phyloP scores from a whole-genome alignment of 2,329 filamentous ascomycete genomes.

The Aspergillus fumigatiaffinis region DNA sequence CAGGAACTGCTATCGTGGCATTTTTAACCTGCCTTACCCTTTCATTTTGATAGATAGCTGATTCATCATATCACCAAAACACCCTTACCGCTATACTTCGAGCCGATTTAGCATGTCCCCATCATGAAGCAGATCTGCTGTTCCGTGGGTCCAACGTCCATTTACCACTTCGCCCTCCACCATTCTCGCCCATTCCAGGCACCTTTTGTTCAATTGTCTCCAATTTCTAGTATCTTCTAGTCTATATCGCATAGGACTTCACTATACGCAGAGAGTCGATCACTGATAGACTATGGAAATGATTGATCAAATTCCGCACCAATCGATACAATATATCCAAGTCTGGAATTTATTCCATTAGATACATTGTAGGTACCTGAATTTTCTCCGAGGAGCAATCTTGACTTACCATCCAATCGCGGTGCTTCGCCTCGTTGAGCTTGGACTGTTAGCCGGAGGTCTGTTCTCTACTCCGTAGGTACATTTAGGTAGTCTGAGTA shows the following conservation, averaged over 20 bases:
- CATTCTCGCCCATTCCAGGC: conserved; percentile 3
- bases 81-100: neutral
- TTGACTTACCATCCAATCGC: neutral
- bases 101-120: neutral
- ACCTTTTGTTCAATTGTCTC: neutral
- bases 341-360: neutral
- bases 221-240: neutral
- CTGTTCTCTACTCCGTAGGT: neutral
- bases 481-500: neutral
- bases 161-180: neutral
- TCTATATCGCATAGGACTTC: neutral
- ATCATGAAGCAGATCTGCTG: conserved; percentile 2
- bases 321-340: neutral
- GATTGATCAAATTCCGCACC: neutral
- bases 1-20: neutral
- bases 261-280: neutral
- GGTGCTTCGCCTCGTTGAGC: neutral
- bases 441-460: neutral
- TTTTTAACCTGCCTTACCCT: neutral
- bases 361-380: neutral
- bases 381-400: neutral
- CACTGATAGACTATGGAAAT: neutral
- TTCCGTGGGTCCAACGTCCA: conserved; percentile 10
- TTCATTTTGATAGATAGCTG: neutral
- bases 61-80: neutral